Evolutionary conservation across 2,329 filamentous ascomycete species (phyloP), one percentile per base, ranked within the genome.

Genomic region (Falciphora oryzae): DNA sequence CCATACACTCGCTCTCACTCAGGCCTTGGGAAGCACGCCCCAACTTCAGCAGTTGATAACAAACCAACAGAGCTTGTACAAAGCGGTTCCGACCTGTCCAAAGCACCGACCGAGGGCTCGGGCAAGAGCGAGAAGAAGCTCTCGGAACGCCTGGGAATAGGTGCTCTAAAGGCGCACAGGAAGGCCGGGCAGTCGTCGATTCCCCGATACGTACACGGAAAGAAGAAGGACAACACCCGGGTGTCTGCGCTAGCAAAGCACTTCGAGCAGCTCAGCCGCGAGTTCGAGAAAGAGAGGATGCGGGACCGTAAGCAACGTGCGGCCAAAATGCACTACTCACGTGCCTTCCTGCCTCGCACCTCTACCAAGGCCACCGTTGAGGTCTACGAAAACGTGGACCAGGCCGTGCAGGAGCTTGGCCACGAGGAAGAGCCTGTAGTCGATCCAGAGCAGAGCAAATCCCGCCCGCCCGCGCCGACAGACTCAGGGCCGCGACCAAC

Each of bases 361-460:
- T 93, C 92, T 25, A 96, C 94, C n/a, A 95, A 93, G 71, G 93
- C 95, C 8, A 94, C 96, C 66, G 93, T 99, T 22, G 92, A 98
- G 75, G 93, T 99, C 11, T 99, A 98, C 74, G 90, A 91, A 69
- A 92, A 97, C 74, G 92, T 97, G 5, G 89, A 93, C 65, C 93
- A 97, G 75, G 95, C 96, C 27, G 93, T 97, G 14, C 90, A 93
- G 69, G 93, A 96, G 72, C 85, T 86, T 62, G 87, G 87, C 18
- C 84, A 85, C 1, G 85, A 89, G 58, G 89, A 92, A 64, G 87
- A 89, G 56, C 76, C 80, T 10, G 72, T 75, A 38, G 68, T 75
- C 35, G 71, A 72, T 28, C 73, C 71, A 28, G 73, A 75, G 22
- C 72, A 75, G 31, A 22, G 59, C 63, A 56, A 69, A 61, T 66